A percentile compares a stretch with the other conserved stretches of the same genome.
Evolutionary conservation across 169 alveolate genomes (phyloP).

Genomic region (Neospora caninum): DNA sequence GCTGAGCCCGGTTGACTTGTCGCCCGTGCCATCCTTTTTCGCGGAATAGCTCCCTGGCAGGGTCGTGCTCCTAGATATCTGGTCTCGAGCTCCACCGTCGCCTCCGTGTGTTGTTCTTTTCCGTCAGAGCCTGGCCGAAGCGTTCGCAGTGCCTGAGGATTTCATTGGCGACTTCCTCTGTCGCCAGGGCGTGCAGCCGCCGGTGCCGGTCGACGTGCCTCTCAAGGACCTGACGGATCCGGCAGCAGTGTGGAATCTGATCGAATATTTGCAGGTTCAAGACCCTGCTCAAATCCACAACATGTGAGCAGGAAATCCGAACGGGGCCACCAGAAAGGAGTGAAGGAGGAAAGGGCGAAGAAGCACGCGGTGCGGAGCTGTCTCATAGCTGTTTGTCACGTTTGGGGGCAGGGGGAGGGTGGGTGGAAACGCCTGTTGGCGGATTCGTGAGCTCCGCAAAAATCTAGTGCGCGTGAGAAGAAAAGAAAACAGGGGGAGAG

Average conservation of each 20-base stretch:
- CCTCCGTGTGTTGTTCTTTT: no score
- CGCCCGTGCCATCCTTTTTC: no score
- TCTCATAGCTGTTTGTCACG: no score
- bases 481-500: no score
- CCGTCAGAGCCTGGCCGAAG: slow-evolving; percentile 27
- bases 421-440: neutral
- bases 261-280: slow-evolving; percentile 13
- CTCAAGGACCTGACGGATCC: neutral
- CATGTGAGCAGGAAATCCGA: neutral
- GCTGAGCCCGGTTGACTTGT: no score
- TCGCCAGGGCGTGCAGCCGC: slow-evolving; percentile 30
- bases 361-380: no score
- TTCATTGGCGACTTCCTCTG: slow-evolving; percentile 41
- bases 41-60: no score
- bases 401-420: neutral
- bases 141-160: slow-evolving; percentile 23
- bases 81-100: no score
- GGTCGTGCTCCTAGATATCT: no score
- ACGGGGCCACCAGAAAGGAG: neutral
- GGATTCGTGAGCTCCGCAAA: neutral
- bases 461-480: no score
- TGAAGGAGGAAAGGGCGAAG: neutral
- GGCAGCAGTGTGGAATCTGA: slow-evolving; percentile 25
- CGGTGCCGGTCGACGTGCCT: slow-evolving; percentile 30
- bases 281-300: slow-evolving; percentile 10